Conservation (phyloP, 352 stramenopile genomes). For the Globisporangium sylvaticum region DNA sequence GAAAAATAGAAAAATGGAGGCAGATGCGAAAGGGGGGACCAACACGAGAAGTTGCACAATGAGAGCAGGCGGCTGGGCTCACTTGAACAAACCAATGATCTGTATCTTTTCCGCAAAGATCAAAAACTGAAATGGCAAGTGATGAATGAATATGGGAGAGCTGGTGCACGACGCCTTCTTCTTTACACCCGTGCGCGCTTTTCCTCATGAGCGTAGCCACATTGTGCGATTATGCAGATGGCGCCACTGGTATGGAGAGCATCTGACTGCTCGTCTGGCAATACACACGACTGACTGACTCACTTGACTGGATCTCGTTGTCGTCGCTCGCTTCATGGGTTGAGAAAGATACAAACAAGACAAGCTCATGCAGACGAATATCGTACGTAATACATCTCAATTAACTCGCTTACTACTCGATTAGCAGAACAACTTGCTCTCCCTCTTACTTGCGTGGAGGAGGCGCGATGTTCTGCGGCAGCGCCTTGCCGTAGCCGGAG, state of each 20-base stretch:
- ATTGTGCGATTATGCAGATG: background rate
- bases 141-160: background rate
- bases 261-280: background rate
- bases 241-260: slow-evolving; percentile 4
- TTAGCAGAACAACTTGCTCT: background rate
- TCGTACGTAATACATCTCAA: slow-evolving; percentile 9
- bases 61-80: background rate
- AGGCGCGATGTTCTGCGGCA: slow-evolving; percentile 82
- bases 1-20: background rate
- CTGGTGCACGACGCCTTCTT: background rate
- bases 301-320: background rate
- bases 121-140: background rate
- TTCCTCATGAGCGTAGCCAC: background rate
- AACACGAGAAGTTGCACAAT: slow-evolving; percentile 13
- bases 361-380: background rate
- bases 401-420: slow-evolving; percentile 1
- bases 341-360: background rate
- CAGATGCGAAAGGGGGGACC: background rate
- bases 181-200: background rate
- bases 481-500: slow-evolving; percentile 84
- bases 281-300: background rate
- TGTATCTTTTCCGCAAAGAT: slow-evolving; percentile 5
- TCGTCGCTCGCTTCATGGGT: background rate
- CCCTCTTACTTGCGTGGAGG: slow-evolving; percentile 68
- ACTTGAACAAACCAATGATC: background rate